Base-by-base conservation (phyloP, 2,329 filamentous ascomycete genomes). In the Aspergillus intermedius region DNA sequence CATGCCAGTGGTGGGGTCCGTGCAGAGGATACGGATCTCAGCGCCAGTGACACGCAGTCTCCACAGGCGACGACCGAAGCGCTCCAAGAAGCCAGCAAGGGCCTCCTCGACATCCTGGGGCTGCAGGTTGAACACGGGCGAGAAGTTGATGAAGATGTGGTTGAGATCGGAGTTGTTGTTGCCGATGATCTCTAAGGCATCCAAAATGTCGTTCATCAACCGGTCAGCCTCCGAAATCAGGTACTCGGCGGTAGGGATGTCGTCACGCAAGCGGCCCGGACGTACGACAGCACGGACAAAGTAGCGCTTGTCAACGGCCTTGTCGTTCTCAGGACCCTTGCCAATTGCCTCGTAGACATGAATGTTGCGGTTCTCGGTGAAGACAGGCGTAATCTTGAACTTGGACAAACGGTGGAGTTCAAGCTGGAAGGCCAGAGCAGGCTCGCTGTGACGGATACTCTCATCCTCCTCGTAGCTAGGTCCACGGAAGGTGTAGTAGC, bases 81-180 rank as follows among this genome's bases (percentile, higher is more conserved):
- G 88, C 64, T 97, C 93, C 59, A 98, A 77, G 83, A 98, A 98
- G 48, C 91, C 91, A 64, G 87, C 89, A 21, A 98, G 82, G 25
- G 89, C 91, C 71, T 94, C 82, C 74, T 97, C 90, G 13, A 98
- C 89, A 74, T 96, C 89, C 51, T 82, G 76, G 3, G 93, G 91
- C 63, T 89, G 79, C 44, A 98, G 82, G 67, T 90, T 88, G 83
- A 98, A 97, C 50, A 96, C 88, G 8, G 91, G 89, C 0, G 89
- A 93, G 77, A 98, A 98, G 81, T 98, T 97, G 79, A 98, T 93
- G 78, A 98, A 98, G 79, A 98, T 93, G 76, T 98, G 93, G 79
- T 98, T 98, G 66, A 98, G 80, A 78, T 98, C 93, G 45, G 93
- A 95, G 76, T 95, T 94, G 77, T 96, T 97, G 79, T 95, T 96